Conservation (phyloP, 23 red algal genomes). For the Pyropia haitanensis region DNA sequence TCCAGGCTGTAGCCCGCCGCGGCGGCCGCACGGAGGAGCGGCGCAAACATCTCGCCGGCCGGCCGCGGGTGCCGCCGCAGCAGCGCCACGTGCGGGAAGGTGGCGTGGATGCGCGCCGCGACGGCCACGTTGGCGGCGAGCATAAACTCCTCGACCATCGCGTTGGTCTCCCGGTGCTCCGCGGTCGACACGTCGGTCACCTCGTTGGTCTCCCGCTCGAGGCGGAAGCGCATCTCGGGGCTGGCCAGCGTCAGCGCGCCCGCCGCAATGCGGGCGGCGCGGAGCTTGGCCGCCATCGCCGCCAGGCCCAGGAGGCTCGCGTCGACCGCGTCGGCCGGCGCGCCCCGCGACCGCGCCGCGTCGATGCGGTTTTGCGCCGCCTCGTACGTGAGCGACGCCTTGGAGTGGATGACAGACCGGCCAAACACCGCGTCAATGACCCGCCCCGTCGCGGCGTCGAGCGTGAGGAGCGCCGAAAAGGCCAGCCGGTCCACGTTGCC, state of each 20-base stretch:
- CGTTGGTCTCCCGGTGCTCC: slow-evolving; percentile 75
- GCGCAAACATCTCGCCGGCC: slow-evolving; percentile 80
- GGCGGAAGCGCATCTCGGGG: slow-evolving; percentile 91
- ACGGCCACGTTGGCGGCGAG: slow-evolving; percentile 90
- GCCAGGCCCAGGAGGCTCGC: slow-evolving; percentile 44
- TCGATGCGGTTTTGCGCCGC: slow-evolving; percentile 76
- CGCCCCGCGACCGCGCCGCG: slow-evolving; percentile 22
- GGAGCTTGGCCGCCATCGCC: slow-evolving; percentile 51
- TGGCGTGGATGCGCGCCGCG: slow-evolving; percentile 54
- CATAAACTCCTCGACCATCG: slow-evolving; percentile 98
- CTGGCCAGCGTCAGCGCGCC: slow-evolving; percentile 84
- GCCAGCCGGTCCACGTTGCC: slow-evolving; percentile 70
- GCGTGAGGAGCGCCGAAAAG: slow-evolving; percentile 77
- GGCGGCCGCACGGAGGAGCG: slow-evolving; percentile 54
- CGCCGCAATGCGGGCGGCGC: slow-evolving; percentile 54
- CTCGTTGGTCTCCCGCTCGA: slow-evolving; percentile 45
- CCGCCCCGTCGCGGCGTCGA: slow-evolving; percentile 50
- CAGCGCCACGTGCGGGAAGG: slow-evolving; percentile 78
- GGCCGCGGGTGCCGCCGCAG: slow-evolving; percentile 83
- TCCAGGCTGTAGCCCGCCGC: slow-evolving; percentile 62
- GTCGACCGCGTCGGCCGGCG: slow-evolving; percentile 18
- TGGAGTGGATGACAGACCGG: slow-evolving; percentile 80
- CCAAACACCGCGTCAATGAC: slow-evolving; percentile 49
- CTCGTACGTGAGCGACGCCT: slow-evolving; percentile 85
- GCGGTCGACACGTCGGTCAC: slow-evolving; percentile 58